A percentile compares a stretch with the other conserved stretches of the same genome.
phyloP scores from a whole-genome alignment of 1,139 yeast genomes.

The Kazachstania sp. region DNA sequence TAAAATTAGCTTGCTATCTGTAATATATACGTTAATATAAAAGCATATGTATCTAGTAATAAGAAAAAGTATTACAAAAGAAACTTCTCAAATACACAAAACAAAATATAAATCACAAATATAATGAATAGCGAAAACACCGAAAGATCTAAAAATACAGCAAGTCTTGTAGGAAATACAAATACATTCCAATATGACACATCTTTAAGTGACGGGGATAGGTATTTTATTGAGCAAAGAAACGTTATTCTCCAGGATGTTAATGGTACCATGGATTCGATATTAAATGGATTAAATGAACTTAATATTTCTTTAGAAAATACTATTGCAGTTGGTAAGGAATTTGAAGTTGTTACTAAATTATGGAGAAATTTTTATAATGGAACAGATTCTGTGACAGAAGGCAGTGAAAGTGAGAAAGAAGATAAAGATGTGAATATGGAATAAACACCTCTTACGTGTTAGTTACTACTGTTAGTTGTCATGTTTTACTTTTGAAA shows the following conservation, averaged over 20 bases:
- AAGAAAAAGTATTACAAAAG: background rate
- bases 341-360: slow-evolving; percentile 42
- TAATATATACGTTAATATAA: too few relatives aligned
- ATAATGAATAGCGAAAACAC: background rate
- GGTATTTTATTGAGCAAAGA: slow-evolving; percentile 27
- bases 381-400: slow-evolving; percentile 26
- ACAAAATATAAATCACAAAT: background rate
- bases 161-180: background rate
- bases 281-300: slow-evolving; percentile 41
- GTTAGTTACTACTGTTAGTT: background rate
- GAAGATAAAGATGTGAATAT: slow-evolving; percentile 6
- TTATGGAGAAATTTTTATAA: slow-evolving; percentile 46
- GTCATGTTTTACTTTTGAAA: background rate
- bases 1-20: too few relatives aligned
- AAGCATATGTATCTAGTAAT: too few relatives aligned
- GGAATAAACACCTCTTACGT: background rate
- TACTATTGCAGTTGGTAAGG: slow-evolving; percentile 46
- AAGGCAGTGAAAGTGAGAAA: slow-evolving; percentile 5
- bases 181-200: background rate
- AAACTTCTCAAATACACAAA: background rate
- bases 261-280: slow-evolving; percentile 39
- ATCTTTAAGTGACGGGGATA: slow-evolving; percentile 16
- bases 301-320: slow-evolving; percentile 45
- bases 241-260: slow-evolving; percentile 28
- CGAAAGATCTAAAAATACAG: background rate